Base-by-base conservation (phyloP, 2,329 filamentous ascomycete genomes). In the Cryphonectria japonica region DNA sequence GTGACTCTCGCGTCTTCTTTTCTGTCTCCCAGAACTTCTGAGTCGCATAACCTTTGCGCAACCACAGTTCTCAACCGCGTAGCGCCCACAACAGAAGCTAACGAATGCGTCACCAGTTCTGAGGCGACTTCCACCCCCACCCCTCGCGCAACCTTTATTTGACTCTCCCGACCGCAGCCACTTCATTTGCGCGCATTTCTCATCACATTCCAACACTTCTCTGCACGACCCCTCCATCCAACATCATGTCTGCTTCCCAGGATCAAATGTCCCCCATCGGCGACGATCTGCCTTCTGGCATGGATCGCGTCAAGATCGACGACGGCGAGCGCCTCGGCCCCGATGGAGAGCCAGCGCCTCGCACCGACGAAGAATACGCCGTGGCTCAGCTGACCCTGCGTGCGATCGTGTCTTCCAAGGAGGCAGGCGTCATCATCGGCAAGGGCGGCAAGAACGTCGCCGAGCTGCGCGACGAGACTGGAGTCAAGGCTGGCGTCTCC, bases 401-500 rank as follows among this genome's bases (percentile, higher is more conserved):
- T 80, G 96, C 96, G 77, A 98, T 99, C 80, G 96, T 99, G 76
- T 98, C 96, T 46, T 98, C 96, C 81, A 98, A 98, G 85, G 96
- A 99, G 84, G 96, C 96, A 72, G 96, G 96, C 79, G 94, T 99
- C 78, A 98, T 99, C 82, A 99, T 99, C 82, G 96, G 96, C 82
- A 99, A 99, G 85, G 94, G 92, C 71, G 96, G 96, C 80, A 97
- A 98, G 88, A 98, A 99, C 79, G 96, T 99, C 69, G 96, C 96
- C 64, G 95, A 98, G 79, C 88, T 99, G 74, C 92, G 96, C 79
- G 95, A 99, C 78, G 95, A 98, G 85, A 99, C 96, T 75, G 96
- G 95, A 72, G 96, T 99, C 78, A 97, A 97, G 84, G 96, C 96
- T 73, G 96, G 96, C 75, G 96, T 99, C 75, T 98, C 95, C 89